phyloP scores from a whole-genome alignment of 805 yeast species.

The Pichia eremophila region DNA sequence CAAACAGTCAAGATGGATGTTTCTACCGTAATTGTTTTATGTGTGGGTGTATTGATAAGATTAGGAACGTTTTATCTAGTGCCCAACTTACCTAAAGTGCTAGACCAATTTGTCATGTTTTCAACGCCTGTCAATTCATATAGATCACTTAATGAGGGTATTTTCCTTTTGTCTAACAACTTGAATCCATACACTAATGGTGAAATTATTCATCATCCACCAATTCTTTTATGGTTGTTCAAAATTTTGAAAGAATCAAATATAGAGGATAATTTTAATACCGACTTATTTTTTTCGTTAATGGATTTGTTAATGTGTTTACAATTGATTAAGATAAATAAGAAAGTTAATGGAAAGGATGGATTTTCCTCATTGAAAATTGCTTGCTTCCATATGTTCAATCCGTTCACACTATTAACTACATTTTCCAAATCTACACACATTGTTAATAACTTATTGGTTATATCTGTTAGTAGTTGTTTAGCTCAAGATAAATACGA shows the following conservation, averaged over 20 bases:
- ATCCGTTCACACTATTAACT: constrained; percentile 69
- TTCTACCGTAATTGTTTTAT: constrained; percentile 8
- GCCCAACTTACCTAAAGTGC: constrained; percentile 23
- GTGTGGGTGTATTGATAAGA: constrained; percentile 20
- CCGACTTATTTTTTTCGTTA: constrained; percentile 41
- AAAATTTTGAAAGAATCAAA: constrained; percentile 26
- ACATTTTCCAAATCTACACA: constrained; percentile 61
- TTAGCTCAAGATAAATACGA: constrained; percentile 32
- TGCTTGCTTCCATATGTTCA: constrained; percentile 55
- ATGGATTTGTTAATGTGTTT: constrained; percentile 52
- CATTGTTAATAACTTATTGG: constrained; percentile 48
- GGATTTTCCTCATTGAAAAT: constrained; percentile 15
- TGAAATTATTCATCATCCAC: constrained; percentile 81
- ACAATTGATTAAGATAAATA: constrained; percentile 41
- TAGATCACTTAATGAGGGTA: constrained; percentile 55
- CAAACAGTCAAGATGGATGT: not conserved
- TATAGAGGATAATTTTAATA: constrained; percentile 6
- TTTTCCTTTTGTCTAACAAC: constrained; percentile 46
- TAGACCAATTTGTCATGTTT: constrained; percentile 49
- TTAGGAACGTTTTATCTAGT: constrained; percentile 19
- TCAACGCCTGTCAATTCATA: constrained; percentile 70
- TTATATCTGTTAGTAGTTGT: constrained; percentile 38
- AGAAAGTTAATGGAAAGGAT: constrained; percentile 23
- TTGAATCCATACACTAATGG: constrained; percentile 65
- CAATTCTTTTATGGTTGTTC: constrained; percentile 51